Conservation (phyloP, 768 basidiomycete genomes). For the Suillus decipiens region DNA sequence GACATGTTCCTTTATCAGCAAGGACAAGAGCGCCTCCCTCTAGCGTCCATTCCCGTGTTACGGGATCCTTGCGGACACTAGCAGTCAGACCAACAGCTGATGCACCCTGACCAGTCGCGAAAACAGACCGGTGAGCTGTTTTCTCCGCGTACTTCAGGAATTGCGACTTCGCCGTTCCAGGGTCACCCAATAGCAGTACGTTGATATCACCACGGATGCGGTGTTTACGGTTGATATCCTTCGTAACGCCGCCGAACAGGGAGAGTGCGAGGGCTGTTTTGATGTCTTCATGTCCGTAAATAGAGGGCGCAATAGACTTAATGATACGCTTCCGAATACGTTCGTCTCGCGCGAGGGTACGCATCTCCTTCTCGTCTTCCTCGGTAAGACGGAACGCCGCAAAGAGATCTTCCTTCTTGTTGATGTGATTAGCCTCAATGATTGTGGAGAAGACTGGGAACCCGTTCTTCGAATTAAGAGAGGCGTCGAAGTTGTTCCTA, state of each 20-base stretch:
- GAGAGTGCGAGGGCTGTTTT: conserved; percentile 96
- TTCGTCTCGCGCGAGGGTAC: conserved; percentile 83
- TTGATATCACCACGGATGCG: conserved; percentile 98
- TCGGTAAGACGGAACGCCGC: conserved; percentile 98
- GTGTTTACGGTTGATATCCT: conserved; percentile 96
- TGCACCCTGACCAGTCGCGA: conserved; percentile 97
- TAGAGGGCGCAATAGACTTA: conserved; percentile 98
- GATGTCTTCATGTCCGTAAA: conserved; percentile 99
- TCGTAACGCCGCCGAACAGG: conserved; percentile 90
- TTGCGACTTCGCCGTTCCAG: conserved; percentile 98
- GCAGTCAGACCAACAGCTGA: conserved; percentile 98
- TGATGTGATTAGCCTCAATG: conserved; percentile 97
- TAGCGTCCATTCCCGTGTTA: conserved; percentile 97
- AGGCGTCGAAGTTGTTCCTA: conserved; percentile 98
- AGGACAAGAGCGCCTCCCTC: conserved; percentile 98
- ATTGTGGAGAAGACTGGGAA: conserved; percentile 99
- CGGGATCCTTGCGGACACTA: conserved; percentile 97
- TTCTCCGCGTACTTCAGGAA: conserved; percentile 99
- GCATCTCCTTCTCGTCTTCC: conserved; percentile 94
- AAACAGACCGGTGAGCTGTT: conserved; percentile 96
- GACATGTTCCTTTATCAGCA: conserved; percentile 95
- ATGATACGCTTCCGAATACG: conserved; percentile 96
- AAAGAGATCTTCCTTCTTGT: conserved; percentile 98
- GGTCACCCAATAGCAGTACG: conserved; percentile 92
- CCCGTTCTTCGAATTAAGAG: conserved; percentile 97